Evolutionary conservation across 495 filamentous ascomycete genomes (phyloP).

Genomic region (Podospora pseudopauciseta): DNA sequence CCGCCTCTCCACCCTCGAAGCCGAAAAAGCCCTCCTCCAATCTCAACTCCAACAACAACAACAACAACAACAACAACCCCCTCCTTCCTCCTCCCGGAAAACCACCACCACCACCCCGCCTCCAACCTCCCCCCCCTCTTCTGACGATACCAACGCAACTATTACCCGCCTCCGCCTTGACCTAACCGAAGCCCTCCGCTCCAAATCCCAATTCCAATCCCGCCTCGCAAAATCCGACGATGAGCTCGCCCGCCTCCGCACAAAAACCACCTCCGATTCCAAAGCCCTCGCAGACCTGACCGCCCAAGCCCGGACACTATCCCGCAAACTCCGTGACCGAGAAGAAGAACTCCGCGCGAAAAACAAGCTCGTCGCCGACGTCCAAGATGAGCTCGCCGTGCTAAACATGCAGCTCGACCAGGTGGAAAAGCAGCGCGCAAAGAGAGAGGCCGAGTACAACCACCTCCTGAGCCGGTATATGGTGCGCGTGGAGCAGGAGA

Average conservation of each 20-base stretch:
- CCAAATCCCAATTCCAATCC: slow-evolving; percentile 60
- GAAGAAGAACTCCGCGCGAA: slow-evolving; percentile 85
- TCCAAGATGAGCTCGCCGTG: slow-evolving; percentile 86
- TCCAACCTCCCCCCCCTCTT: slow-evolving; percentile 20
- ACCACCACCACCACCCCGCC: slow-evolving; percentile 16
- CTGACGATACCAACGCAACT: slow-evolving; percentile 30
- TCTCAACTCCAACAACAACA: slow-evolving; percentile 11
- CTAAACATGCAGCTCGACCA: slow-evolving; percentile 85
- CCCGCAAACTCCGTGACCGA: slow-evolving; percentile 65
- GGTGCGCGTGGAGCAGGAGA: slow-evolving; percentile 77
- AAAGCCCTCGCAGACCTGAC: slow-evolving; percentile 59
- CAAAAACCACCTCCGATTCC: slow-evolving; percentile 51
- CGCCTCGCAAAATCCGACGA: slow-evolving; percentile 56
- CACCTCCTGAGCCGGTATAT: slow-evolving; percentile 90
- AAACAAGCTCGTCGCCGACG: slow-evolving; percentile 74
- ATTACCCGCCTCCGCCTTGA: slow-evolving; percentile 56
- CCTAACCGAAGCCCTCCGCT: slow-evolving; percentile 69
- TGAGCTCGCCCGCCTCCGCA: slow-evolving; percentile 57
- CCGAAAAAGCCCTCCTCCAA: slow-evolving; percentile 43
- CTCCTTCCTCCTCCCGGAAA: slow-evolving; percentile 18
- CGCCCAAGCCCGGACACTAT: slow-evolving; percentile 57
- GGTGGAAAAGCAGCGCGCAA: slow-evolving; percentile 65
- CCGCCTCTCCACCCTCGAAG: slow-evolving; percentile 56
- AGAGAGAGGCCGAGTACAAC: slow-evolving; percentile 76
- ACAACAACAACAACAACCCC: slow-evolving; percentile 11